These are phyloP conservation scores for Artemisia argyi DNA, from an alignment of 129 eudicot species.

Conservation along the genomic window DNA sequence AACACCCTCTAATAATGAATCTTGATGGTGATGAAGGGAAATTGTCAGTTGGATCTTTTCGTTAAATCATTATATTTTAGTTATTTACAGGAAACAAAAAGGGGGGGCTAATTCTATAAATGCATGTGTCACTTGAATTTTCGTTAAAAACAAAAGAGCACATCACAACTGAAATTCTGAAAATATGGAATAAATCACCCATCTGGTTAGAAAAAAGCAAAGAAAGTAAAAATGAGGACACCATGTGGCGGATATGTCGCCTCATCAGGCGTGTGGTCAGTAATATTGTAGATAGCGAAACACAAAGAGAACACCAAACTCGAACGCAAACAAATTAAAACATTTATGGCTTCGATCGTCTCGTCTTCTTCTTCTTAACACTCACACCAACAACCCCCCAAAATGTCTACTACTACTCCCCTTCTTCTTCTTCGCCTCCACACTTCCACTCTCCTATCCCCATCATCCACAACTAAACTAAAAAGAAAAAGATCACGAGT, in stretches of 20 bases:
- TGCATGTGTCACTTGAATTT: no score
- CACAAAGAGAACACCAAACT: not conserved
- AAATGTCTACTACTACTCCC: constrained; percentile 22
- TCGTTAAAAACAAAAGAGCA: no score
- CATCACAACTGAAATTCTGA: no score
- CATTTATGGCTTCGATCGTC: constrained; percentile 11
- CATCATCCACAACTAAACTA: not conserved
- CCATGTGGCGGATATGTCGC: constrained; percentile 44
- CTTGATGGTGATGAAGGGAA: no score
- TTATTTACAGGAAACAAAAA: no score
- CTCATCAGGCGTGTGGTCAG: constrained; percentile 27
- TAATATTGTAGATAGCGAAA: not conserved
- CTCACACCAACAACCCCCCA: not conserved
- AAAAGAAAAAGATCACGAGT: constrained; percentile 26
- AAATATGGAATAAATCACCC: no score
- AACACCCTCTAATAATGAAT: no score
- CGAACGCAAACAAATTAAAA: constrained; percentile 1
- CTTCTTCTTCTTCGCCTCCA: constrained; percentile 17
- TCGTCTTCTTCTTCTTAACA: constrained; percentile 13
- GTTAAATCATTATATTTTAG: no score
- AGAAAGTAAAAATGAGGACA: constrained; percentile 36
- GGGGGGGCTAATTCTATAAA: no score
- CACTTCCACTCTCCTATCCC: constrained; percentile 2
- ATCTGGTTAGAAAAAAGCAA: no score
- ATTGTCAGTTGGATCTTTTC: no score